Evolutionary conservation across 495 filamentous ascomycete genomes (phyloP).

Genomic region (Chaetomium tenue): DNA sequence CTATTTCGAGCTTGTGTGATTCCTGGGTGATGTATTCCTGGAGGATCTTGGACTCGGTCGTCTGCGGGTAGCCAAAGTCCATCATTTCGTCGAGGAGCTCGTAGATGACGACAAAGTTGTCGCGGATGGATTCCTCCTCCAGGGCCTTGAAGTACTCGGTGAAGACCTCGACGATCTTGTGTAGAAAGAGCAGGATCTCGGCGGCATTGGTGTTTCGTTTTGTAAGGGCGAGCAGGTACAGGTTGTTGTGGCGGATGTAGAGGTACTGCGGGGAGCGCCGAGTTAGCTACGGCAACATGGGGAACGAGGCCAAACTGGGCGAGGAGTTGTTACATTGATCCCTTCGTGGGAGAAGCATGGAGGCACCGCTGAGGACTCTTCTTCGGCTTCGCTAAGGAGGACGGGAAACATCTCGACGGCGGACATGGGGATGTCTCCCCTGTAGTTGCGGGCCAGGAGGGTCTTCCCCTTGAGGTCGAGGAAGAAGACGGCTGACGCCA

Average conservation of each 20-base stretch:
- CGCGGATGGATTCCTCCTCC: constrained; percentile 97
- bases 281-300: constrained; percentile 7
- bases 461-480: constrained; percentile 99
- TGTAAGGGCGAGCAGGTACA: constrained; percentile 96
- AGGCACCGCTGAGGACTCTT: constrained; percentile 95
- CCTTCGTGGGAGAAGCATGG: constrained; percentile 99
- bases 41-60: constrained; percentile 97
- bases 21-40: constrained; percentile 99
- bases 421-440: constrained; percentile 98
- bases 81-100: constrained; percentile 99
- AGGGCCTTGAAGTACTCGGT: constrained; percentile 99
- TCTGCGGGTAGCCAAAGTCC: constrained; percentile 99
- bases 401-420: constrained; percentile 98
- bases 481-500: constrained; percentile 99
- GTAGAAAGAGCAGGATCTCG: constrained; percentile 96
- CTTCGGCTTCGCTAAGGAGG: constrained; percentile 96
- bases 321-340: constrained; percentile 72
- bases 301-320: background rate
- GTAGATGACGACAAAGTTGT: constrained; percentile 99
- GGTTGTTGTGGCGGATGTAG: constrained; percentile 99
- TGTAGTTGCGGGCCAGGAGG: constrained; percentile 96
- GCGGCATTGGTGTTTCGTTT: constrained; percentile 99
- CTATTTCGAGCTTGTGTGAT: constrained; percentile 95
- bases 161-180: constrained; percentile 98
- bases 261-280: constrained; percentile 66